Base-by-base conservation (phyloP, 2,329 filamentous ascomycete species). In the Penicillium sp. region DNA sequence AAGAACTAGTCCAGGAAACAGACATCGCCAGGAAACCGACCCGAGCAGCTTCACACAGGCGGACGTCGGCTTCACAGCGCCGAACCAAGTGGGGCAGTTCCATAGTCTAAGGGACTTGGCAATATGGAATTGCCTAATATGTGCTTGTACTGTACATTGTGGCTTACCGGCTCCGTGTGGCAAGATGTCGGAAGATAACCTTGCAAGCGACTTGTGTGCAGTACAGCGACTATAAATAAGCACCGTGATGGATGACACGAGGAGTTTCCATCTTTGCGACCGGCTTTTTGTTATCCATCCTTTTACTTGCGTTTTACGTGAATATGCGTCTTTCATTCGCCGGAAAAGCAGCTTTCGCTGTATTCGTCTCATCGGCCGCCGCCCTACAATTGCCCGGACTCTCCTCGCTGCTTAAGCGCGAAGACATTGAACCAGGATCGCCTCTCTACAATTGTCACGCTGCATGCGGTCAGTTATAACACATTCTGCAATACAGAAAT, bases 401-500 rank as follows among this genome's bases (percentile, higher is more conserved):
- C 32, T 22, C 42, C 45, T 46, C 47, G n/a, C 32, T 59, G 44
- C 24, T 42, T 5, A 46, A 47, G 18, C 50, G 52, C 32, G 52
- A 32, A 46, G 56, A 16, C 5, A 43, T 44, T 8, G 27, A 27
- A n/a, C 66, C 65, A 1, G 69, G 66, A 6, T 68, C 64, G 22
- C 65, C 67, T 4, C 55, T 65, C n/a, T 73, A 73, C 48, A 61
- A 73, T 3, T 73, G 70, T 29, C 71, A 73, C 46, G 62, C 63
- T 9, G 60, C 68, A 48, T 73, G 70, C 53, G 71, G 71, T 73
- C 62, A 32, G 63, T 56, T 9, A 14, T 1, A 2, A 11, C 18
- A 18, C 18, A 18, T 18, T 18, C 18, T 18, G 18, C 18, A 18
- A 18, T 18, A 18, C 18, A 18, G 18, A 18, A 18, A 18, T 18